Conservation (phyloP, 139 green algal genomes). For the Tetratostichococcus sp. region DNA sequence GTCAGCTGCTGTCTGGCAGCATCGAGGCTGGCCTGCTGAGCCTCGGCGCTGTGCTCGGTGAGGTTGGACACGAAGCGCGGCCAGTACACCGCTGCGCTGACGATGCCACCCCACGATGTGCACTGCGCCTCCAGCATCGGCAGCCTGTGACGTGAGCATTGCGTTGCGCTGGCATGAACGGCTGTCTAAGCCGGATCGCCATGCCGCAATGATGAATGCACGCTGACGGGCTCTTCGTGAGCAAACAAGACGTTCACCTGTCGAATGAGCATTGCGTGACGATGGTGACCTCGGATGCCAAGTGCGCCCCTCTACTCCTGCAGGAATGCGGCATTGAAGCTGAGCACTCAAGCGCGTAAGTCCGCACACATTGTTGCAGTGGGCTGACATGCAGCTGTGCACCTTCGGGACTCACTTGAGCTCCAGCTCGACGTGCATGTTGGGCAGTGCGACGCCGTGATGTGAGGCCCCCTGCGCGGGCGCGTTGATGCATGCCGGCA, state of each 20-base stretch:
- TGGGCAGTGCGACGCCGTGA: constrained; percentile 5
- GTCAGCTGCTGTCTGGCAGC: constrained; percentile 18
- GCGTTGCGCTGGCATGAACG: too few species aligned
- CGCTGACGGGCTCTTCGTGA: too few species aligned
- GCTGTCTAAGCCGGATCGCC: too few species aligned
- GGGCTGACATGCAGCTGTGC: background rate
- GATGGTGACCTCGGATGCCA: constrained; percentile 13
- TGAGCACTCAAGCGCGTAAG: too few species aligned
- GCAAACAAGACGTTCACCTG: constrained; percentile 6
- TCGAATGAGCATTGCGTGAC: constrained; percentile 23
- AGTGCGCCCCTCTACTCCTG: background rate
- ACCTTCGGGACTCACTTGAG: background rate
- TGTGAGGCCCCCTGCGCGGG: background rate
- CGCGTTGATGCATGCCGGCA: background rate
- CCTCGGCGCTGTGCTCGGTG: constrained; percentile 17
- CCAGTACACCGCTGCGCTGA: constrained; percentile 47
- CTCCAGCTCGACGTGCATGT: constrained; percentile 5
- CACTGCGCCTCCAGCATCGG: constrained; percentile 53
- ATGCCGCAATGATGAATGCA: too few species aligned
- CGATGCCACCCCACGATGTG: constrained; percentile 43
- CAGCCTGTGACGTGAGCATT: constrained; percentile 14
- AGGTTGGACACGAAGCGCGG: constrained; percentile 21
- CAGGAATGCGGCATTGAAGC: background rate
- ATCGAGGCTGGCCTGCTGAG: constrained; percentile 24
- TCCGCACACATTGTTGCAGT: too few species aligned